Conservation (phyloP, 495 filamentous ascomycete species). For the Trichoderma gamsii region DNA sequence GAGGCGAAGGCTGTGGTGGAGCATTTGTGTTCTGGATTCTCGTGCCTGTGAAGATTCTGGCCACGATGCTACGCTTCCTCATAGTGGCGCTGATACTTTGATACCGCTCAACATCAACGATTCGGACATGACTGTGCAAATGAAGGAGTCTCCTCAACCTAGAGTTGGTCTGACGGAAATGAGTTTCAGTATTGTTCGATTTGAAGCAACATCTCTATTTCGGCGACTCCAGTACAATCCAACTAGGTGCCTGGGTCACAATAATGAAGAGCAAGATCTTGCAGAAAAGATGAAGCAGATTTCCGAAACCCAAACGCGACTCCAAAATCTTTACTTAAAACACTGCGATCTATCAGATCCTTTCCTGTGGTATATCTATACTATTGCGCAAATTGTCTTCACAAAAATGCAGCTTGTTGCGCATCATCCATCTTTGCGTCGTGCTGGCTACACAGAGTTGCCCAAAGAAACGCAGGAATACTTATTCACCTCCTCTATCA, state of each 20-base stretch:
- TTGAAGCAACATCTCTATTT: slow-evolving; percentile 50
- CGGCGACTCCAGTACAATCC: slow-evolving; percentile 36
- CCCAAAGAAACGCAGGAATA: slow-evolving; percentile 57
- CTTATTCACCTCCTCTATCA: slow-evolving; percentile 66
- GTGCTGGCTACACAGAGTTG: slow-evolving; percentile 36
- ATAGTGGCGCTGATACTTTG: slow-evolving; percentile 63
- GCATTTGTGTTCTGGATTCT: slow-evolving; percentile 68
- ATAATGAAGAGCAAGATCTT: slow-evolving; percentile 33
- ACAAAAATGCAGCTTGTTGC: slow-evolving; percentile 52
- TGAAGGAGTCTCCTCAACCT: slow-evolving; percentile 52
- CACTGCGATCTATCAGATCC: slow-evolving; percentile 57
- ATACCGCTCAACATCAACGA: slow-evolving; percentile 77
- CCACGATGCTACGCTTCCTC: slow-evolving; percentile 66
- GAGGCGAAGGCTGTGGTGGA: slow-evolving; percentile 79
- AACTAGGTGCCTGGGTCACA: slow-evolving; percentile 24
- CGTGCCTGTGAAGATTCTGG: slow-evolving; percentile 80
- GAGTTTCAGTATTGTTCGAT: slow-evolving; percentile 66
- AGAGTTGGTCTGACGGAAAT: slow-evolving; percentile 66
- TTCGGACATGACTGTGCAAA: slow-evolving; percentile 62
- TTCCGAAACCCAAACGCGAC: slow-evolving; percentile 51
- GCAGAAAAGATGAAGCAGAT: slow-evolving; percentile 60
- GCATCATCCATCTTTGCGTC: slow-evolving; percentile 45
- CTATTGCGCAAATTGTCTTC: slow-evolving; percentile 59
- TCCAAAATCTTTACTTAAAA: slow-evolving; percentile 62
- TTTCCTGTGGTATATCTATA: slow-evolving; percentile 64